Conservation (phyloP, 345 rosid species). For the Gossypium raimondii region DNA sequence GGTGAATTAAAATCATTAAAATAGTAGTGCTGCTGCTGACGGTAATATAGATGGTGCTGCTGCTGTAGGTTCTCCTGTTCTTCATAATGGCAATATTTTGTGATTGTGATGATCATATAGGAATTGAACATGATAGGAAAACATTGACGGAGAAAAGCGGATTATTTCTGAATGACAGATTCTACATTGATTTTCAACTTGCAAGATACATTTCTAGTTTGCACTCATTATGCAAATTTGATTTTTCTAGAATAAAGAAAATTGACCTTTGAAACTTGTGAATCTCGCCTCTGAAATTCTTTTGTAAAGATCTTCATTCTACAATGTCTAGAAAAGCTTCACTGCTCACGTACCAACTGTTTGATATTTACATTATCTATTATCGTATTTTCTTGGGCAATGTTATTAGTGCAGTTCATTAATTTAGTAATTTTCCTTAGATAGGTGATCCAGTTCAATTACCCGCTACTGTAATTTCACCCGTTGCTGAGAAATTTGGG, state of each 20-base stretch:
- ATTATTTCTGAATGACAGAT: background rate
- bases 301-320: constrained; percentile 4
- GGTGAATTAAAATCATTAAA: background rate
- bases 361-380: background rate
- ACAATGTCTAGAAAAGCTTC: background rate
- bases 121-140: background rate
- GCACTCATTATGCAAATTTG: background rate
- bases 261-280: background rate
- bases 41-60: background rate
- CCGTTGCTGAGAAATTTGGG: constrained; percentile 72
- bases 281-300: constrained; percentile 7
- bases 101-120: background rate
- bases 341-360: background rate
- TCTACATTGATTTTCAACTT: background rate
- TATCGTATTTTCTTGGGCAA: constrained; percentile 6
- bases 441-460: constrained; percentile 96
- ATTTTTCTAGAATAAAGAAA: background rate
- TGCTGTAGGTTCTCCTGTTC: background rate
- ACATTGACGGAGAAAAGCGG: background rate
- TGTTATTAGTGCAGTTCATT: constrained; percentile 13
- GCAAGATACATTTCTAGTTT: background rate
- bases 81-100: background rate
- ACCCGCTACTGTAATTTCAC: constrained; percentile 95
- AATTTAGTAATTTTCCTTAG: constrained; percentile 32
- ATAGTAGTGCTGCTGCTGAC: background rate